Evolutionary conservation across 2,329 filamentous ascomycete genomes (phyloP).

Genomic region (Neonectria coccinea): DNA sequence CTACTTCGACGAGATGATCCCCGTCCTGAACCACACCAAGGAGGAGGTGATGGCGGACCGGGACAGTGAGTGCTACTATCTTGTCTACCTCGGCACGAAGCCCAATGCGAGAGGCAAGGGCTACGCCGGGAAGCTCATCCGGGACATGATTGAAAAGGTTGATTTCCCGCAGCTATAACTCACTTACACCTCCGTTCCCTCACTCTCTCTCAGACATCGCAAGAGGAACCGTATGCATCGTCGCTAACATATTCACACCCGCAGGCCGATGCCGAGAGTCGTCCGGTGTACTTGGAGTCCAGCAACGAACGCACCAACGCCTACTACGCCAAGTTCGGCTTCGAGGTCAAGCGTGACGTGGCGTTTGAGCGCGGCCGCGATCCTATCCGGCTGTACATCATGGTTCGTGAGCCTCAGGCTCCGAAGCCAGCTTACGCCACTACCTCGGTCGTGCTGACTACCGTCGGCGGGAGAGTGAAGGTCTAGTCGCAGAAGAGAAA

Average conservation of each 20-base stretch:
- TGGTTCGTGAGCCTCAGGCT: conserved; percentile 78
- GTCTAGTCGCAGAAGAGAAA: conserved; percentile 31
- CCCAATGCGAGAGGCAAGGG: conserved; percentile 77
- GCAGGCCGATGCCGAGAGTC: conserved; percentile 75
- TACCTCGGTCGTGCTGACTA: conserved; percentile 33
- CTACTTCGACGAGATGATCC: conserved; percentile 82
- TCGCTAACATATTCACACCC: neutral
- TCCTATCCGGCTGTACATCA: conserved; percentile 78
- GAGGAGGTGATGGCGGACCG: conserved; percentile 73
- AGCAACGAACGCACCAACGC: conserved; percentile 74
- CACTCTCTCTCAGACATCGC: neutral
- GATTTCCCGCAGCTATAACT: conserved; percentile 37
- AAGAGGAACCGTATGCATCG: neutral
- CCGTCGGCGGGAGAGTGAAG: conserved; percentile 38
- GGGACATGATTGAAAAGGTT: conserved; percentile 74
- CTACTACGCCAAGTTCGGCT: conserved; percentile 83
- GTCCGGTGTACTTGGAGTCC: conserved; percentile 82
- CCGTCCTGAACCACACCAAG: conserved; percentile 80
- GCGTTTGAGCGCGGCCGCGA: conserved; percentile 68
- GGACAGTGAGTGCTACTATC: conserved; percentile 79
- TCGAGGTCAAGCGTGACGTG: conserved; percentile 73
- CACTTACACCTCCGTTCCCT: neutral
- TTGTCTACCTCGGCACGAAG: conserved; percentile 85
- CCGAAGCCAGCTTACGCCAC: conserved; percentile 45
- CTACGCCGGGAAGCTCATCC: conserved; percentile 77